Conservation (phyloP, 2,329 filamentous ascomycete genomes). For the Arthrinium phaeospermum region DNA sequence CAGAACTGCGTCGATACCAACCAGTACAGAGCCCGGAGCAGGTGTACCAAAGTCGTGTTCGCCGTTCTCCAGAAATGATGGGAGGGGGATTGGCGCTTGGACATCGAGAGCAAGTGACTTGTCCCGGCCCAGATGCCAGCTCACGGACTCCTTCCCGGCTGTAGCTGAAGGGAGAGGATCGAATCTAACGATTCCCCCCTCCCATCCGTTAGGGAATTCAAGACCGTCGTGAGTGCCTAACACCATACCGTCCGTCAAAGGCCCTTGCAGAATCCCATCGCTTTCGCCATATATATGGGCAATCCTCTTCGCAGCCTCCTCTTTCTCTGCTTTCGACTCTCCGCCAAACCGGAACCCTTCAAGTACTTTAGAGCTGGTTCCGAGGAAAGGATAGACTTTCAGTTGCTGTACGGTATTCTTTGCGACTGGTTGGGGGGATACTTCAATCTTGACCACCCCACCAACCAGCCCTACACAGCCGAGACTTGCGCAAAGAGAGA, state of each 20-base stretch:
- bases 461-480: slow-evolving; percentile 78
- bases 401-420: slow-evolving; percentile 69
- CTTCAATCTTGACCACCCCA: slow-evolving; percentile 85
- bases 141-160: slow-evolving; percentile 51
- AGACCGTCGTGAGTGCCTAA: slow-evolving; percentile 64
- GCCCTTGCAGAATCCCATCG: slow-evolving; percentile 76
- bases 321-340: slow-evolving; percentile 81
- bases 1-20: slow-evolving; percentile 83
- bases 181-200: slow-evolving; percentile 84
- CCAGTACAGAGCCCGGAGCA: slow-evolving; percentile 66
- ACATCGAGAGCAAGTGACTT: slow-evolving; percentile 76
- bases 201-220: slow-evolving; percentile 68
- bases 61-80: slow-evolving; percentile 57
- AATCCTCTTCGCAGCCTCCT: slow-evolving; percentile 76
- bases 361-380: slow-evolving; percentile 57
- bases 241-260: slow-evolving; percentile 87
- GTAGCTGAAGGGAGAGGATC: slow-evolving; percentile 57
- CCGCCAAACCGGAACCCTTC: slow-evolving; percentile 84
- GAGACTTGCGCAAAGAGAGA: slow-evolving; percentile 75
- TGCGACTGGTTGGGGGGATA: slow-evolving; percentile 74
- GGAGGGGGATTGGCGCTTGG: slow-evolving; percentile 73
- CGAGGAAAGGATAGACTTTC: slow-evolving; percentile 81
- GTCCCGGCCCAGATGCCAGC: slow-evolving; percentile 82
- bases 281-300: slow-evolving; percentile 69
- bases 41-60: slow-evolving; percentile 61